phyloP scores from a whole-genome alignment of 345 rosid genomes.

The Brassica juncea region DNA sequence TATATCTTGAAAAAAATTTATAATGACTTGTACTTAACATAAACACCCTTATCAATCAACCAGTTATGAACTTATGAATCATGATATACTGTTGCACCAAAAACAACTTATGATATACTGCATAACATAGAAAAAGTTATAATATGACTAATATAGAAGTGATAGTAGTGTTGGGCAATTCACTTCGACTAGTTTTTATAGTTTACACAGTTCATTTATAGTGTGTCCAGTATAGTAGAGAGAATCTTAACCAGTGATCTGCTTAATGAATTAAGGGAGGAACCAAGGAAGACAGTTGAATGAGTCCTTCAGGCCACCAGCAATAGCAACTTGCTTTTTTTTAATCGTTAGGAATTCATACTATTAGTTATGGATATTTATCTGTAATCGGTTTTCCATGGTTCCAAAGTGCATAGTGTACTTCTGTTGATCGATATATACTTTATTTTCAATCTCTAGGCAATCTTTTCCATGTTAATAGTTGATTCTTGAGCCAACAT shows the following conservation, averaged over 20 bases:
- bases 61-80: background rate
- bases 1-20: background rate
- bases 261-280: no score
- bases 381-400: conserved; percentile 71
- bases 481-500: conserved; percentile 72
- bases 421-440: conserved; percentile 84
- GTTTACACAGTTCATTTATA: no score
- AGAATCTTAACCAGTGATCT: no score
- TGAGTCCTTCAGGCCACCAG: no score
- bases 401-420: conserved; percentile 78
- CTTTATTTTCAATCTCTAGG: conserved; percentile 88
- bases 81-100: background rate
- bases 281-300: no score
- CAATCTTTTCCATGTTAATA: conserved; percentile 74
- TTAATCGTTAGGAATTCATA: conserved; percentile 86
- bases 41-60: background rate
- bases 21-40: conserved; percentile 49
- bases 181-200: no score
- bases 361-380: conserved; percentile 62
- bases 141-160: background rate
- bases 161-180: no score
- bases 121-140: background rate
- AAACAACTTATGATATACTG: background rate
- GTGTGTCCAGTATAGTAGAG: no score
- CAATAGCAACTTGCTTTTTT: conserved; percentile 69